phyloP scores from a whole-genome alignment of 192 early-diverging fungal genomes.

The Dissophora ornata region DNA sequence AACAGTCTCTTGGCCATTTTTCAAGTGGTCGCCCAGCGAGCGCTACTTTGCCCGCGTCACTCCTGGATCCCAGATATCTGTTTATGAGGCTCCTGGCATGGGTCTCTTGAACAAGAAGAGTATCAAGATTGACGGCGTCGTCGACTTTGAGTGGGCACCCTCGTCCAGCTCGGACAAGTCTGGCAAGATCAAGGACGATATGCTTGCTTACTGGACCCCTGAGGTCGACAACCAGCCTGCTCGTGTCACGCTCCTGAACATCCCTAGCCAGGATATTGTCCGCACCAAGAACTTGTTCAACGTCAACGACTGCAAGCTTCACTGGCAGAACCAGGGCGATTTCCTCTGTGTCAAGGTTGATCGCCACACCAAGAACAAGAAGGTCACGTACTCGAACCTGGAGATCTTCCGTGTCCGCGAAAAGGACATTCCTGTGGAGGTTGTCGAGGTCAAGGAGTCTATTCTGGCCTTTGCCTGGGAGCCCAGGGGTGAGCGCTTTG shows the following conservation, averaged over 20 bases:
- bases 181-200: slow-evolving; percentile 67
- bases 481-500: slow-evolving; percentile 91
- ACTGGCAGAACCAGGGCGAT: slow-evolving; percentile 92
- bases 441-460: slow-evolving; percentile 87
- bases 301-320: slow-evolving; percentile 87
- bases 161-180: slow-evolving; percentile 45
- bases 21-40: slow-evolving; percentile 97
- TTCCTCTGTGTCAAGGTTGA: slow-evolving; percentile 95
- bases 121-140: slow-evolving; percentile 84
- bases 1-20: slow-evolving; percentile 88
- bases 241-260: slow-evolving; percentile 87
- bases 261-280: slow-evolving; percentile 87
- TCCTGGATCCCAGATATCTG: slow-evolving; percentile 77
- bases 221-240: slow-evolving; percentile 96
- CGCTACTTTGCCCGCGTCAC: slow-evolving; percentile 93
- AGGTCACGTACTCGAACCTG: slow-evolving; percentile 86
- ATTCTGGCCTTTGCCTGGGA: slow-evolving; percentile 96
- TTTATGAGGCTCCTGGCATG: slow-evolving; percentile 97
- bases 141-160: slow-evolving; percentile 84
- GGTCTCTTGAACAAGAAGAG: slow-evolving; percentile 93
- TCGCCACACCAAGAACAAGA: slow-evolving; percentile 91
- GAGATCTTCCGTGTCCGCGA: slow-evolving; percentile 95
- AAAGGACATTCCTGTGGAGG: slow-evolving; percentile 96
- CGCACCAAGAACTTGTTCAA: slow-evolving; percentile 99
- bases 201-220: slow-evolving; percentile 96